Evolutionary conservation across 805 yeast species (phyloP).

Genomic region (Huiozyma naganishii): DNA sequence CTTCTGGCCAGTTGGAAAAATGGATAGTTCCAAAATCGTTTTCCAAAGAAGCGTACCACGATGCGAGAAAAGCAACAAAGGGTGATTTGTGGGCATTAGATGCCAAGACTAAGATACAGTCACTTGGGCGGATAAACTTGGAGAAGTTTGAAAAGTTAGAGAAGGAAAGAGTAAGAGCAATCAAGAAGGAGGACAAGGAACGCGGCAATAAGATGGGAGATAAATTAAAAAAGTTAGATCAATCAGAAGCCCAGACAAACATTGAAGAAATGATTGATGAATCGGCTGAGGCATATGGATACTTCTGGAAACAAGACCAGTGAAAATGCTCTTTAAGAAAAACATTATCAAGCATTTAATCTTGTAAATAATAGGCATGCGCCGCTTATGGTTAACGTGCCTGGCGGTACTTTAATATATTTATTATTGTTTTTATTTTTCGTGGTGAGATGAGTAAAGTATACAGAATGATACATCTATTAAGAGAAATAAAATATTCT

Average conservation of each 20-base stretch:
- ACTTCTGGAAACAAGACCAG: not conserved
- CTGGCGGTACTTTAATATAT: no score
- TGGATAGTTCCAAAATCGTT: conserved; percentile 80
- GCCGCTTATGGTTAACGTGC: no score
- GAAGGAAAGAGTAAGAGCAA: conserved; percentile 13
- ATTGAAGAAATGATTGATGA: conserved; percentile 2
- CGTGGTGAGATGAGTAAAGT: no score
- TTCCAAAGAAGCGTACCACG: conserved; percentile 69
- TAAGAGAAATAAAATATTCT: no score
- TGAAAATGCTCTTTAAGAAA: no score
- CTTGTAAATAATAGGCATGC: no score
- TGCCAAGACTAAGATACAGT: conserved; percentile 40
- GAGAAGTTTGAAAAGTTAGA: conserved; percentile 18
- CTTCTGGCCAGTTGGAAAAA: conserved; percentile 69
- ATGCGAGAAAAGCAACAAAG: conserved; percentile 73
- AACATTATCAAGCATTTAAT: no score
- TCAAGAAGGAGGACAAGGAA: conserved; percentile 11
- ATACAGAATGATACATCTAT: no score
- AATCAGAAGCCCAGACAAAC: not conserved
- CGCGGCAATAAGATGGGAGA: conserved; percentile 12
- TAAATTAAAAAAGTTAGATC: not conserved
- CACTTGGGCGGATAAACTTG: conserved; percentile 18
- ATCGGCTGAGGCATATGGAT: conserved; percentile 7
- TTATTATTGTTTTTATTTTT: no score
- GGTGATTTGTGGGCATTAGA: conserved; percentile 85